Evolutionary conservation across 495 filamentous ascomycete genomes (phyloP), one percentile per base, ranked within the genome.

Genomic region (Eremomyces bilateralis): DNA sequence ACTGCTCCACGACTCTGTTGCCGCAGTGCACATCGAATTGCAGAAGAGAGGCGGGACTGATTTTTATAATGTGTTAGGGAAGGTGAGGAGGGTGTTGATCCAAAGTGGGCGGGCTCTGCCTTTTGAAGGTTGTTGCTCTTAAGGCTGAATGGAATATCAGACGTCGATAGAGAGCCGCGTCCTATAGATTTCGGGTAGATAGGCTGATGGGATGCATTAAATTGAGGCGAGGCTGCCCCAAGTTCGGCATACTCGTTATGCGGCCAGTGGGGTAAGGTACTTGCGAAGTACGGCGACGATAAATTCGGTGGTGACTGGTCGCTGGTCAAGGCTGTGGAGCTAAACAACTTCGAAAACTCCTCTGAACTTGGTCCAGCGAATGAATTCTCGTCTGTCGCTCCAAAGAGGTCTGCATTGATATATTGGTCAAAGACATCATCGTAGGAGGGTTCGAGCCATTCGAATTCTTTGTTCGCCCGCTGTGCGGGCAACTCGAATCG

Each of bases 341-440:
- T 42, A 43, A 51, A 55, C 40, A 55, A 47, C 39, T 52, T 38
- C 28, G 47, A 43, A 1, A 51, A 31, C 31, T 50, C 37, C 38
- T 42, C 44, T 20, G 46, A 46, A 42, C 48, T 48, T 33, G 41
- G 45, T 29, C 44, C 46, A n/a, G 28, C 48, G 49, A 25, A 21
- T 33, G 24, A 27, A 13, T 8, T 8, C 8, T 6, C 24, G 6
- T 8, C 44, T 48, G 37, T n/a, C n/a, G 50, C 44, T 15, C 44
- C 46, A 39, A 57, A 53, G 8, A 41, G 44, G 32, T 50, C 51
- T 30, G 42, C 41, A 32, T 58, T 51, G 32, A 56, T 43, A 36
- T 54, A 54, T 31, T 54, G 49, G 24, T 56, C 46, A 50, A 58
- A 54, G 45, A 58, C 49, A 43, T 50, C 46, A 33, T 58, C 50